Evolutionary conservation across 164 flowering plant species (phyloP).

Genomic region (Pachysandra terminalis): DNA sequence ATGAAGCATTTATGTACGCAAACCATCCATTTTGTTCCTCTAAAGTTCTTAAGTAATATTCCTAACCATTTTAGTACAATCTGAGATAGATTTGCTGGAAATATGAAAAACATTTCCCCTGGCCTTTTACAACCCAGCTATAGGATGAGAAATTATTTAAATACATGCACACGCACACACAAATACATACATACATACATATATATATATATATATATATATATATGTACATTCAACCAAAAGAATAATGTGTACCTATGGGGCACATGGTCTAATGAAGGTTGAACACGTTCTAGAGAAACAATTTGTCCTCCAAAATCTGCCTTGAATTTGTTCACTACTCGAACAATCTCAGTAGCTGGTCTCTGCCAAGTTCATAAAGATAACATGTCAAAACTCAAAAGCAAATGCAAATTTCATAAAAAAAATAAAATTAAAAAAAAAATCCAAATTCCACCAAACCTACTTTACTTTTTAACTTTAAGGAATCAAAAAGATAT

Average conservation of each 20-base stretch:
- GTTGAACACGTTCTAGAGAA: slow-evolving; percentile 89
- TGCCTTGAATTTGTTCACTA: slow-evolving; percentile 89
- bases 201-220: too few relatives aligned
- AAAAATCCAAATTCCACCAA: too few relatives aligned
- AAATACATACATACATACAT: too few relatives aligned
- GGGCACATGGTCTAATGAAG: slow-evolving; percentile 91
- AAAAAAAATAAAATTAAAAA: too few relatives aligned
- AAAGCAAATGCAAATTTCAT: slow-evolving; percentile 7
- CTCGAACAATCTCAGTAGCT: slow-evolving; percentile 74
- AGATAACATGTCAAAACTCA: background rate
- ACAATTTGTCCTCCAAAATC: slow-evolving; percentile 95
- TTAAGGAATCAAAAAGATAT: too few relatives aligned
- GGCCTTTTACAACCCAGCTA: too few relatives aligned
- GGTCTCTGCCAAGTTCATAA: slow-evolving; percentile 55
- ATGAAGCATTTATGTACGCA: background rate
- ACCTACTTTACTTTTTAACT: too few relatives aligned
- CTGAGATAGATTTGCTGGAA: background rate
- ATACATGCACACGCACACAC: too few relatives aligned
- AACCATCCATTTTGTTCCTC: background rate
- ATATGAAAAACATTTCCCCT: too few relatives aligned
- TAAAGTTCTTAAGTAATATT: background rate
- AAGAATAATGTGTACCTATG: slow-evolving; percentile 59
- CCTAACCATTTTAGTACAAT: background rate
- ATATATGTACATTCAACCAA: background rate
- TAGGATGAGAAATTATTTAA: background rate